Evolutionary conservation across 2,329 filamentous ascomycete species (phyloP), one percentile per base, ranked within the genome.

Genomic region (Cladosporium sp.): DNA sequence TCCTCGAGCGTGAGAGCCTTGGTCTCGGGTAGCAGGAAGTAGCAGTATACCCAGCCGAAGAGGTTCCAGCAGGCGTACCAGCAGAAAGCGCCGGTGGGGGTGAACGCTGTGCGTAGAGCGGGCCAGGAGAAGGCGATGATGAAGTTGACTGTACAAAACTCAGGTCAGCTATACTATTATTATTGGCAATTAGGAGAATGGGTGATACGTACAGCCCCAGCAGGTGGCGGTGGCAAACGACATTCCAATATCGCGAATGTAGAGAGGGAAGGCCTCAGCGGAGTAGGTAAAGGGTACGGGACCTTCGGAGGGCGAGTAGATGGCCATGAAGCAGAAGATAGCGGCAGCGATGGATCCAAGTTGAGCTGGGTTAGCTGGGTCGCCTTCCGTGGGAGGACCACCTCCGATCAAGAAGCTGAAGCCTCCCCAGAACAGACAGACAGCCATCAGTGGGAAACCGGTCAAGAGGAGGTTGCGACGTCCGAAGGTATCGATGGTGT

Each of bases 1-100:
- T 86, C 83, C 68, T 86, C 83, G 0, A 85, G 76, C 0, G 81
- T 83, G 26, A 83, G 69, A 10, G 81, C 74, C 72, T 85, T 85
- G 0, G 83, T 86, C 72, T 86, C 84, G 0, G 70, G 63, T 23
- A 65, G 14, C 3, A 62, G 51, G 59, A 66, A 66, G 62, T 72
- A 73, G 36, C 65, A 67, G 62, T 69, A 70, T 18, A 70, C 64
- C 66, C 66, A 70, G 34, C 69, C 69, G 59, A 72, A 70, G 3
- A 71, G 21, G 56, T 71, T 71, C 83, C 83, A 85, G 1, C 76
- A 80, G 0, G 83, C 84, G 70, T 86, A 86, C 80, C 82, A 86
- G 18, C 79, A 79, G 68, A 86, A 86, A 0, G 81, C 84, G 2
- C 84, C 84, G 25, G 83, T 81, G 0, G 79, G 76, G 0, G 78